Base-by-base conservation (phyloP, 306 rosid species). In the Amphicarpaea edgeworthii region DNA sequence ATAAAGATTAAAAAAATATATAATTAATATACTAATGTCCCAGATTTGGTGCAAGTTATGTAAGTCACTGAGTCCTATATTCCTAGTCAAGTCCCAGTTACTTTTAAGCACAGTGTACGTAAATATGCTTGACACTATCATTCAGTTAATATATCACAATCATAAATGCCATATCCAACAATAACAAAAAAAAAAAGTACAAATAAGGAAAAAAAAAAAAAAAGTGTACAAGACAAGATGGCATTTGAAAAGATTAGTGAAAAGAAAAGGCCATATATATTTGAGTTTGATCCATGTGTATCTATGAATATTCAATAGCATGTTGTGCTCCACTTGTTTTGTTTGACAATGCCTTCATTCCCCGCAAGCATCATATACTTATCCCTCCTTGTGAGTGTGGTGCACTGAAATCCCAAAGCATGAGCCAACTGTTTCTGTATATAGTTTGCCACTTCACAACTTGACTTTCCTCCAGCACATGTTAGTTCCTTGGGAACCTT, bases 301-400 rank as follows among this genome's bases (percentile, higher is more conserved):
- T 40, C 15, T 30, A 58, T n/a, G n/a, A n/a, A n/a, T n/a, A n/a
- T n/a, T 34, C 40, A 69, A 6, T 51, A 63, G 47, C 70, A 32
- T 26, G 71, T 85, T 54, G n/a, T n/a, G n/a, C 15, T 79, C 20
- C 49, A 38, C 32, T 74, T 86, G 10, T 63, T 70, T 30, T 84
- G 60, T 24, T 77, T 17, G 8, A 91, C 96, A 51, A 92, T 40
- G 2, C 99, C 99, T 60, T 92, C 97, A 83, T 92, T 92, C 75
- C 97, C 97, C 7, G 97, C 99, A 15, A 95, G 84, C 97, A 90
- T 95, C 96, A 92, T 37, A 42, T 95, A 95, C 87, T 95, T 95
- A 55, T 92, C 99, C 79, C 72, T 92, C 58, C 99, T 88, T 1
- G 97, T 95, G 14, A 90, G 87, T 16, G 62, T 68, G 0, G 97